phyloP scores from a whole-genome alignment of 768 basidiomycete species.

The Daedalea quercina region DNA sequence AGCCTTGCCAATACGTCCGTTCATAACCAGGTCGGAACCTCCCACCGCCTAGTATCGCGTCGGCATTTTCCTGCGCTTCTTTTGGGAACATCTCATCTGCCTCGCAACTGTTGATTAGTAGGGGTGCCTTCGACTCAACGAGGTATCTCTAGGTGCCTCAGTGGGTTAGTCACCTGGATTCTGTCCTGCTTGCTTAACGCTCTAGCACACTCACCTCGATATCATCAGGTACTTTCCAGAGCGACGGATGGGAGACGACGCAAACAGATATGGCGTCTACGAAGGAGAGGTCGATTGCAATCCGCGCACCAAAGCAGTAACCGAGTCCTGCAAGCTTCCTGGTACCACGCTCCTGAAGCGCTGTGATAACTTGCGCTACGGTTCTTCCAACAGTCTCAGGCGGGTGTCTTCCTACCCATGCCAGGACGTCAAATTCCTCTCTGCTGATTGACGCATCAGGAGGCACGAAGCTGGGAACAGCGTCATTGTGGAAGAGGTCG shows the following conservation, averaged over 20 bases:
- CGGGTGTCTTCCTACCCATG: slow-evolving; percentile 31
- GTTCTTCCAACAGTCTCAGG: slow-evolving; percentile 25
- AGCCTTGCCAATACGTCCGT: slow-evolving; percentile 25
- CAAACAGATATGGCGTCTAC: slow-evolving; percentile 32
- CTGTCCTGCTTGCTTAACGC: not conserved
- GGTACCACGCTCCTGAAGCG: slow-evolving; percentile 32
- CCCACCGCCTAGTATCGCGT: slow-evolving; percentile 33
- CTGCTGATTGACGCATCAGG: slow-evolving; percentile 1
- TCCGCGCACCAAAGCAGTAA: slow-evolving; percentile 40
- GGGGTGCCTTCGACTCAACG: slow-evolving; percentile 29
- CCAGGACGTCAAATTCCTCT: slow-evolving; percentile 19
- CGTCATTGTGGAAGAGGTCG: slow-evolving; percentile 23
- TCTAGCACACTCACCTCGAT: slow-evolving; percentile 23
- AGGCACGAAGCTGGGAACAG: slow-evolving; percentile 5
- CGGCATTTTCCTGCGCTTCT: slow-evolving; percentile 27
- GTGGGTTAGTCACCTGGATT: not conserved
- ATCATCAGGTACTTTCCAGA: slow-evolving; percentile 30
- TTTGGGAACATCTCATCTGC: slow-evolving; percentile 26
- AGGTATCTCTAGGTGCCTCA: slow-evolving; percentile 23
- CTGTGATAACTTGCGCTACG: slow-evolving; percentile 30
- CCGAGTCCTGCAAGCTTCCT: slow-evolving; percentile 32
- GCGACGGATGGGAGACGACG: slow-evolving; percentile 40
- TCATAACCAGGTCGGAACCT: slow-evolving; percentile 33
- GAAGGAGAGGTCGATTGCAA: slow-evolving; percentile 38
- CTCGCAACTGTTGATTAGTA: slow-evolving; percentile 37